Conservation (phyloP, 2,329 filamentous ascomycete genomes). For the Diaporthe sp. region DNA sequence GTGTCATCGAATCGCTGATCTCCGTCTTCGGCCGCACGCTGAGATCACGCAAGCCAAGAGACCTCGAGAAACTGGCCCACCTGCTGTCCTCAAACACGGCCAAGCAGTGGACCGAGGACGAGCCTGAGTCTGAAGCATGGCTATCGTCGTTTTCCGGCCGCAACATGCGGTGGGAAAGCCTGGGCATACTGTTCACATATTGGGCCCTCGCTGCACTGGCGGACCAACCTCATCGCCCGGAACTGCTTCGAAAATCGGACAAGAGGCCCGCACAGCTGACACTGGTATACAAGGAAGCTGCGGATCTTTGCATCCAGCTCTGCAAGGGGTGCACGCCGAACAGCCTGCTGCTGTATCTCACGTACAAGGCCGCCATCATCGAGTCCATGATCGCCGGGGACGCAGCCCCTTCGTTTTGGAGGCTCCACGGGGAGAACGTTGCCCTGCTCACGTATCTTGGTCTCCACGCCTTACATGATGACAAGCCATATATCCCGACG, state of each 20-base stretch:
- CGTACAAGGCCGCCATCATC: slow-evolving; percentile 51
- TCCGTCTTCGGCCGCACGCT: slow-evolving; percentile 50
- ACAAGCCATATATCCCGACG: slow-evolving; percentile 49
- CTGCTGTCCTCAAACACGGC: slow-evolving; percentile 56
- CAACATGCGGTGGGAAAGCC: slow-evolving; percentile 59
- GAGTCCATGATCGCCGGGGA: slow-evolving; percentile 57
- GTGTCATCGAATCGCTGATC: slow-evolving; percentile 52
- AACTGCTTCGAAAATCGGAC: background rate
- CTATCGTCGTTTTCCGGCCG: slow-evolving; percentile 55
- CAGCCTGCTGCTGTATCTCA: slow-evolving; percentile 55
- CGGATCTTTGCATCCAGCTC: slow-evolving; percentile 47
- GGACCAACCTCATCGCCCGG: slow-evolving; percentile 14
- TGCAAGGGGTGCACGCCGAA: slow-evolving; percentile 52
- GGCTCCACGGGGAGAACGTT: slow-evolving; percentile 53
- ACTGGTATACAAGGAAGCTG: slow-evolving; percentile 49
- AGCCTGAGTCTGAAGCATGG: slow-evolving; percentile 54
- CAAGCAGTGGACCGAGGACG: slow-evolving; percentile 52
- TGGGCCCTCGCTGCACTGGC: slow-evolving; percentile 41
- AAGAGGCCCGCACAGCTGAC: slow-evolving; percentile 31
- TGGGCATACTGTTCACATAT: slow-evolving; percentile 55
- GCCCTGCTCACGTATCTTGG: slow-evolving; percentile 55
- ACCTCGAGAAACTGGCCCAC: slow-evolving; percentile 54
- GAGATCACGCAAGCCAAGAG: slow-evolving; percentile 44
- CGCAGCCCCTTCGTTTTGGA: slow-evolving; percentile 55
- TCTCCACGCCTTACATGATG: slow-evolving; percentile 48